phyloP scores from a whole-genome alignment of 768 basidiomycete genomes.

The Leccinum arenicola region DNA sequence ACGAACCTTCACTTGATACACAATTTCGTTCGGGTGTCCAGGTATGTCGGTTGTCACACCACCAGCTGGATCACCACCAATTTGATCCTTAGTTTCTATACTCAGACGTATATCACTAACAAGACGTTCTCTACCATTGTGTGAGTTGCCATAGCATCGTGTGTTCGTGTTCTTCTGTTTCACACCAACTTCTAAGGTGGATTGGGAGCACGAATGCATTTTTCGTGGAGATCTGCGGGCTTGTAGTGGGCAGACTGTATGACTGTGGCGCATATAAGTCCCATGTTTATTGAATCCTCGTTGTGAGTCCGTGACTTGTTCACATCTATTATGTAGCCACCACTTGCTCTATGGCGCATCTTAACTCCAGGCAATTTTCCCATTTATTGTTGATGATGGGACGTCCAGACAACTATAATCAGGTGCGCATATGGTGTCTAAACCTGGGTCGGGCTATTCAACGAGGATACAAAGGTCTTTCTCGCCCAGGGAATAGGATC shows the following conservation, averaged over 20 bases:
- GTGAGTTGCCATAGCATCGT: slow-evolving; percentile 22
- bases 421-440: slow-evolving; percentile 25
- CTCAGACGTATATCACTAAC: slow-evolving; percentile 35
- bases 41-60: slow-evolving; percentile 16
- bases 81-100: slow-evolving; percentile 34
- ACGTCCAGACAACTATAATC: slow-evolving; percentile 40
- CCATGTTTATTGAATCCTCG: too few relatives aligned
- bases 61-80: not conserved
- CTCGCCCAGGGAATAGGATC: slow-evolving; percentile 48
- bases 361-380: slow-evolving; percentile 28
- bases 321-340: slow-evolving; percentile 11
- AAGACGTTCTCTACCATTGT: slow-evolving; percentile 37
- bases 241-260: slow-evolving; percentile 46
- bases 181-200: slow-evolving; percentile 26
- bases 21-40: slow-evolving; percentile 42
- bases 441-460: not conserved
- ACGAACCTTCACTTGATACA: slow-evolving; percentile 24
- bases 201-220: slow-evolving; percentile 51
- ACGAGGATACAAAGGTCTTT: slow-evolving; percentile 39
- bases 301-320: slow-evolving; percentile 35
- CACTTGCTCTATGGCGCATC: slow-evolving; percentile 15
- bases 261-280: slow-evolving; percentile 37
- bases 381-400: slow-evolving; percentile 47
- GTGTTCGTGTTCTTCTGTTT: not conserved
- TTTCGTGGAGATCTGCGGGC: slow-evolving; percentile 42